Conservation (phyloP, 2,329 filamentous ascomycete species). For the Fusarium musae region DNA sequence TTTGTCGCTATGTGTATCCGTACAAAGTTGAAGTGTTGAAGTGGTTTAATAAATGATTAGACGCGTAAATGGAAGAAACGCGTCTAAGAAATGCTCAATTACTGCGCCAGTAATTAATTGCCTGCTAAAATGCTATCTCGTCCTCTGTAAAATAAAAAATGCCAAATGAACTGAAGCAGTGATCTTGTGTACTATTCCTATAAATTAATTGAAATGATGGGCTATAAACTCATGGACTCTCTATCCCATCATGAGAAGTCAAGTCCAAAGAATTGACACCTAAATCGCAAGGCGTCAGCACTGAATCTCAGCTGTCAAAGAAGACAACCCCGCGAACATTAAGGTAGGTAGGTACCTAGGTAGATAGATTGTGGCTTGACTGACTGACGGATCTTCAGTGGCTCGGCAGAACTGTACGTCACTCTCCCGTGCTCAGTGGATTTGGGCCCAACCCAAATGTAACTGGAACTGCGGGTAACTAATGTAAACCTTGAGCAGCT, state of each 20-base stretch:
- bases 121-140: not conserved
- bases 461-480: slow-evolving; percentile 2
- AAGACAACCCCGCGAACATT: slow-evolving; percentile 27
- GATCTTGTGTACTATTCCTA: not conserved
- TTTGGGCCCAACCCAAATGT: slow-evolving; percentile 21
- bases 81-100: slow-evolving; percentile 8
- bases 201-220: not conserved
- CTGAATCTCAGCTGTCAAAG: not conserved
- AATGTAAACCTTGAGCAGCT: slow-evolving; percentile 7
- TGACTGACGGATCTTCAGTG: slow-evolving; percentile 12
- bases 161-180: too few relatives aligned
- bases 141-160: too few relatives aligned
- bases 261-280: not conserved
- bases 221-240: not conserved
- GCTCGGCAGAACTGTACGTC: slow-evolving; percentile 31
- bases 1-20: not conserved
- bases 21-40: not conserved
- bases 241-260: slow-evolving; percentile 4
- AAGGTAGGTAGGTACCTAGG: too few relatives aligned
- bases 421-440: slow-evolving; percentile 22
- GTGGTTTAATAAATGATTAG: not conserved
- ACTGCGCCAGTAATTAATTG: not conserved
- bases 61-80: slow-evolving; percentile 35
- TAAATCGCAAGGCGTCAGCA: slow-evolving; percentile 35
- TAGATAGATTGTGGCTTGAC: slow-evolving; percentile 17